phyloP scores from a whole-genome alignment of 371 early-diverging fungal species.

The Homolaphlyctis polyrhiza region DNA sequence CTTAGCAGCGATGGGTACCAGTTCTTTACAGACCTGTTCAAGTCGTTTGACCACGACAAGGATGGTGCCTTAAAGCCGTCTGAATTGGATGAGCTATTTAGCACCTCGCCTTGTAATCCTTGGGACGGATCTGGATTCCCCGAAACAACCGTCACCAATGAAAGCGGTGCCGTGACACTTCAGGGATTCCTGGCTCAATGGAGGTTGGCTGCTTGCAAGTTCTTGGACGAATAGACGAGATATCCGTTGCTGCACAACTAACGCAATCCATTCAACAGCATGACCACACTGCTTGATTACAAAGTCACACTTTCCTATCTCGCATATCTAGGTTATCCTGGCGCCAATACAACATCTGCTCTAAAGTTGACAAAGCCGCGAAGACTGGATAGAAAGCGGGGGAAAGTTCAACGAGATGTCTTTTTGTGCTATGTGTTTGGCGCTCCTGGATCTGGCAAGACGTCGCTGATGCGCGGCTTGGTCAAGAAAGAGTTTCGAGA shows the following conservation, averaged over 20 bases:
- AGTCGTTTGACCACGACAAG: slow-evolving; percentile 89
- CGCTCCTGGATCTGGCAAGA: slow-evolving; percentile 89
- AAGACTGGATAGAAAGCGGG: slow-evolving; percentile 69
- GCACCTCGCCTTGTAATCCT: slow-evolving; percentile 83
- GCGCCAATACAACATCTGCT: slow-evolving; percentile 35
- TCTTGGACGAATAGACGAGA: not conserved
- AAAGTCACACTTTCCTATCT: slow-evolving; percentile 83
- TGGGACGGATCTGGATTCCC: slow-evolving; percentile 85
- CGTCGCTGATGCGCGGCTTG: slow-evolving; percentile 76
- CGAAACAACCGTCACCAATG: slow-evolving; percentile 86
- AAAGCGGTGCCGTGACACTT: slow-evolving; percentile 81
- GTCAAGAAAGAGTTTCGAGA: slow-evolving; percentile 74
- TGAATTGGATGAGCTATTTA: slow-evolving; percentile 83
- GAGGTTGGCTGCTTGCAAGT: slow-evolving; percentile 54
- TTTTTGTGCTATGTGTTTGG: slow-evolving; percentile 94
- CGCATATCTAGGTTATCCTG: slow-evolving; percentile 92
- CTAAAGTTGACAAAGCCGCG: slow-evolving; percentile 42
- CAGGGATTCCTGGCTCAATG: slow-evolving; percentile 97
- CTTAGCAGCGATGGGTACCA: slow-evolving; percentile 90
- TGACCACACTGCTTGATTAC: slow-evolving; percentile 90
- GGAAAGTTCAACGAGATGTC: slow-evolving; percentile 78
- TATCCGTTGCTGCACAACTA: not conserved
- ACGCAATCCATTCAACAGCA: slow-evolving; percentile 39
- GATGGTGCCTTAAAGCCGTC: slow-evolving; percentile 84
- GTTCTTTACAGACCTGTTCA: slow-evolving; percentile 91